Conservation (phyloP, 345 rosid genomes). For the Dimocarpus longan region DNA sequence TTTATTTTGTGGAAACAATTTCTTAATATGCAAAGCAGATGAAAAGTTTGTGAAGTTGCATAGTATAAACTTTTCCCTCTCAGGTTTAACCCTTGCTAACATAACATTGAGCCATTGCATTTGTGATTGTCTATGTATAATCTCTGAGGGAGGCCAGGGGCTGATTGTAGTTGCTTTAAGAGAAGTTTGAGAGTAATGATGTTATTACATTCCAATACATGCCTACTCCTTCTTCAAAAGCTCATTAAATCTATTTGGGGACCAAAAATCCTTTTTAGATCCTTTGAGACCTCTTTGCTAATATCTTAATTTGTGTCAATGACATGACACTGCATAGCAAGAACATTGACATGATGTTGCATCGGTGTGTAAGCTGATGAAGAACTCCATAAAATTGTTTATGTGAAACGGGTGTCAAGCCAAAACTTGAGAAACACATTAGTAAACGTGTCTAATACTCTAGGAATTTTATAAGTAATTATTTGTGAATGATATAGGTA, state of each 20-base stretch:
- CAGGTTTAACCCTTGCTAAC: constrained; percentile 1
- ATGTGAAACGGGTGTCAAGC: neutral
- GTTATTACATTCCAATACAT: too few species aligned
- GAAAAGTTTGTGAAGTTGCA: neutral
- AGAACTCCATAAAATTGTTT: neutral
- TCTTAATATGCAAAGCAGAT: neutral
- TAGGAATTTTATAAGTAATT: neutral
- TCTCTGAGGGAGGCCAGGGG: neutral
- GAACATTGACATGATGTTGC: neutral
- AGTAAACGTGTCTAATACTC: neutral
- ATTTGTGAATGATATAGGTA: neutral
- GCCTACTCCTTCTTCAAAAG: too few species aligned
- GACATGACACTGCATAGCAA: too few species aligned
- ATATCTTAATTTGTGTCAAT: too few species aligned
- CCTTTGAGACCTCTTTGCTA: too few species aligned
- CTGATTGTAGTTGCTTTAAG: neutral
- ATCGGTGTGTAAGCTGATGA: neutral
- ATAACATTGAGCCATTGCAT: neutral
- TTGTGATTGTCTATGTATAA: neutral
- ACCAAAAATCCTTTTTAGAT: too few species aligned
- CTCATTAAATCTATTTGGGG: too few species aligned
- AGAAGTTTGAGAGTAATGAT: neutral
- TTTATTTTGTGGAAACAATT: constrained; percentile 1
- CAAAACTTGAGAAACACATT: too few species aligned
- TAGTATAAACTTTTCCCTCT: neutral